Percentiles rank a stretch among this genome's conserved stretches.
These are phyloP conservation scores for Mycena epipterygia DNA, from an alignment of 768 basidiomycete species.

Conservation along the genomic window DNA sequence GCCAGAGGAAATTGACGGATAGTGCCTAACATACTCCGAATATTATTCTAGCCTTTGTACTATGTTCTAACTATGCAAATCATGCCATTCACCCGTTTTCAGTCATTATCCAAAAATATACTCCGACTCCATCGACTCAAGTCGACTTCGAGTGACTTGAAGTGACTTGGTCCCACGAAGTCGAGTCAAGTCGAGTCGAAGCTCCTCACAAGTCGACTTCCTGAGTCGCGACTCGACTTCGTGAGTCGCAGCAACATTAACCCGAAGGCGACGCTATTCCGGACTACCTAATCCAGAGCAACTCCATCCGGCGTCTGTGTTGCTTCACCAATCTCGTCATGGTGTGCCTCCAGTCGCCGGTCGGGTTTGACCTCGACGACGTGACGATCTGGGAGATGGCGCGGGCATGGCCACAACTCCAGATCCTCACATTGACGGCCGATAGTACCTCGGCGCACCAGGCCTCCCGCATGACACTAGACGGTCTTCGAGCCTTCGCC, in stretches of 20 bases:
- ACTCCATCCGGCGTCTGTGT: neutral
- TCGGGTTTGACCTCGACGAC: neutral
- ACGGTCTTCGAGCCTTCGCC: neutral
- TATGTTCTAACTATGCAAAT: too few relatives aligned
- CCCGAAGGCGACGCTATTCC: too few relatives aligned
- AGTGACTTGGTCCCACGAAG: neutral
- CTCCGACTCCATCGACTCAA: neutral
- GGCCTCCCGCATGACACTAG: neutral
- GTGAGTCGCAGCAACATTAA: too few relatives aligned
- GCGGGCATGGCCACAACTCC: neutral
- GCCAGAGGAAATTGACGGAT: slow-evolving; percentile 4
- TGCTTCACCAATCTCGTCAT: neutral
- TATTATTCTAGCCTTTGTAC: neutral
- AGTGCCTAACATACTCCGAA: neutral
- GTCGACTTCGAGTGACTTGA: neutral
- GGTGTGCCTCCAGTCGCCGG: neutral
- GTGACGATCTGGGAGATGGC: neutral
- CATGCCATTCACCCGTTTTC: too few relatives aligned
- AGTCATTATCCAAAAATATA: too few relatives aligned
- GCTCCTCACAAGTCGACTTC: neutral
- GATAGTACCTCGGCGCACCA: neutral
- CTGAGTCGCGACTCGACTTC: too few relatives aligned
- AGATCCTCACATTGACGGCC: neutral
- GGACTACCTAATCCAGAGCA: neutral
- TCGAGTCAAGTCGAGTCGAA: neutral